Evolutionary conservation across 2,329 filamentous ascomycete species (phyloP).

Genomic region (Pseudocercospora eumusae): DNA sequence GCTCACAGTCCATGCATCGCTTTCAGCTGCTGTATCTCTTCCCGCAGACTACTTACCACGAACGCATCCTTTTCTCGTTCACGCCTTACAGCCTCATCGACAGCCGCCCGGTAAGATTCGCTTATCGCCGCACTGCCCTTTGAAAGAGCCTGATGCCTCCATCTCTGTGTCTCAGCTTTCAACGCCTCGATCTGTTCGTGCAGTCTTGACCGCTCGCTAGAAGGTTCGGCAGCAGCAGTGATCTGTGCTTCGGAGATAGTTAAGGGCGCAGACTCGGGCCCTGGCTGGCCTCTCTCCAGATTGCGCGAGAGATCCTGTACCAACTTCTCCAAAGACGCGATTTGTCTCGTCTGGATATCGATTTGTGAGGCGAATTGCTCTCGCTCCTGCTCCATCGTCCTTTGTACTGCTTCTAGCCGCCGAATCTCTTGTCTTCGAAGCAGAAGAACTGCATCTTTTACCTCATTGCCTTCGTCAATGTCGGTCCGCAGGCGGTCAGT

Average conservation of each 20-base stretch:
- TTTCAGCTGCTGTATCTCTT: slow-evolving; percentile 20
- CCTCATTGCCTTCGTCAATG: slow-evolving; percentile 31
- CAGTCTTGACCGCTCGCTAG: slow-evolving; percentile 25
- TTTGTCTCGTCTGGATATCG: slow-evolving; percentile 17
- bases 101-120: slow-evolving; percentile 25
- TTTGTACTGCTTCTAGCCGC: slow-evolving; percentile 21
- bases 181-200: slow-evolving; percentile 22
- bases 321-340: slow-evolving; percentile 21
- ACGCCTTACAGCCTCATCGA: slow-evolving; percentile 31
- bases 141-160: slow-evolving; percentile 26
- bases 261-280: not conserved
- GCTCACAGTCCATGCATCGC: not conserved
- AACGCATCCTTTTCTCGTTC: slow-evolving; percentile 30
- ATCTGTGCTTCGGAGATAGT: not conserved
- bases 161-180: slow-evolving; percentile 23
- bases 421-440: slow-evolving; percentile 28
- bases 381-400: slow-evolving; percentile 20
- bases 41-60: slow-evolving; percentile 22
- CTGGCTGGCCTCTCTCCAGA: slow-evolving; percentile 9
- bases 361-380: slow-evolving; percentile 22
- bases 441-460: slow-evolving; percentile 31
- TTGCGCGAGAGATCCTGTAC: slow-evolving; percentile 12
- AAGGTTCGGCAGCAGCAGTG: not conserved
- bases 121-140: slow-evolving; percentile 22
- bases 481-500: slow-evolving; percentile 30